Evolutionary conservation across 768 basidiomycete species (phyloP).

Genomic region (Rhizopogon vesiculosus): DNA sequence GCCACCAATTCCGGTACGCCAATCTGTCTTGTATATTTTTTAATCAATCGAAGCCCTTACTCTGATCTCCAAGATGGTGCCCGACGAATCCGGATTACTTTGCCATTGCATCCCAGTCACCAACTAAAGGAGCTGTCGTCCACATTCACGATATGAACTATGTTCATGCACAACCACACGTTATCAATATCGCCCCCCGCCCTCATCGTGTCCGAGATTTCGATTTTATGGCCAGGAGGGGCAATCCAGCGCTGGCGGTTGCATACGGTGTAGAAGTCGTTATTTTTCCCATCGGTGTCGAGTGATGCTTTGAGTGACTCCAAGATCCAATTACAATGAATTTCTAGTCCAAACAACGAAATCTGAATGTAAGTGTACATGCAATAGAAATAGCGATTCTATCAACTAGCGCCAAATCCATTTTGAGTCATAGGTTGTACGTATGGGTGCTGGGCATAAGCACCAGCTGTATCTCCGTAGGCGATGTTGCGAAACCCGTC

Average conservation of each 20-base stretch:
- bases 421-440: slow-evolving; percentile 18
- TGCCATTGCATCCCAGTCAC: slow-evolving; percentile 62
- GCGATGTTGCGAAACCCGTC: slow-evolving; percentile 20
- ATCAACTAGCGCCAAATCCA: slow-evolving; percentile 18
- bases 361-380: background rate
- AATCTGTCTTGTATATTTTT: slow-evolving; percentile 4
- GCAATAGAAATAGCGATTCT: background rate
- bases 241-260: slow-evolving; percentile 64
- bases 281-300: slow-evolving; percentile 62
- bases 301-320: slow-evolving; percentile 24
- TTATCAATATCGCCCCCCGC: slow-evolving; percentile 51
- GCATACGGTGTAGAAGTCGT: slow-evolving; percentile 57
- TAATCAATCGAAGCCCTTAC: background rate
- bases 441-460: slow-evolving; percentile 30
- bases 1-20: slow-evolving; percentile 59
- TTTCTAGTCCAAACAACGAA: slow-evolving; percentile 2
- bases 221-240: slow-evolving; percentile 62
- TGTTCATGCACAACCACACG: slow-evolving; percentile 57
- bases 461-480: slow-evolving; percentile 31
- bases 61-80: slow-evolving; percentile 59
- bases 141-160: slow-evolving; percentile 67
- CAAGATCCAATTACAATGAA: slow-evolving; percentile 9
- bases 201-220: slow-evolving; percentile 71
- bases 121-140: slow-evolving; percentile 58
- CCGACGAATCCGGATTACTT: slow-evolving; percentile 73